Evolutionary conservation across 306 rosid species (phyloP).

Genomic region (Rubus idaeus): DNA sequence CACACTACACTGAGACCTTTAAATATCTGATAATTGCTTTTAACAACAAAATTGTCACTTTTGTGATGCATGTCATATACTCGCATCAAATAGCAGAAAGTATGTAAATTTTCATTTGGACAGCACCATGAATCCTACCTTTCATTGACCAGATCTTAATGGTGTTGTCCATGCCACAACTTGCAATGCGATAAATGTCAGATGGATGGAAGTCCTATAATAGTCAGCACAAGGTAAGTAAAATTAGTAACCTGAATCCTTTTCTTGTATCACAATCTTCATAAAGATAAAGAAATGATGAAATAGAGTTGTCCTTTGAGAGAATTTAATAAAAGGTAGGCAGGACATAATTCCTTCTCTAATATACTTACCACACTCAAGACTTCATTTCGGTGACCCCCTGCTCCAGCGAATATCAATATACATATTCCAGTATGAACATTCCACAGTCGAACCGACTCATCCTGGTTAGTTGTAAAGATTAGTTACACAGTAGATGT

Average conservation of each 20-base stretch:
- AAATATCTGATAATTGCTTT: no score
- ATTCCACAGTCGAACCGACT: conserved; percentile 97
- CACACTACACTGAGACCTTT: no score
- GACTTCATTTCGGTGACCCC: conserved; percentile 98
- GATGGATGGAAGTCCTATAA: conserved; percentile 89
- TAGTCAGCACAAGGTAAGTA: conserved; percentile 26
- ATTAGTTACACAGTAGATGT: conserved; percentile 31
- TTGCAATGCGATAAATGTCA: conserved; percentile 75
- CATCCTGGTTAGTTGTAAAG: conserved; percentile 61
- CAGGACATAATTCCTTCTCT: conserved; percentile 13
- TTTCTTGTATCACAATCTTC: not conserved
- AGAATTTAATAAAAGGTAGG: conserved; percentile 3
- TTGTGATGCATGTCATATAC: not conserved
- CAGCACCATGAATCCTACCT: conserved; percentile 42
- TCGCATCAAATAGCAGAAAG: not conserved
- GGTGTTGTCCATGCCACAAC: conserved; percentile 98
- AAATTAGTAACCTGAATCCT: not conserved
- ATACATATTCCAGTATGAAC: conserved; percentile 87
- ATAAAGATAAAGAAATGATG: not conserved
- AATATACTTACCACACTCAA: conserved; percentile 78
- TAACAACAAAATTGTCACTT: not conserved
- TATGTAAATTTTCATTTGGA: not conserved
- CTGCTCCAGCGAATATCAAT: conserved; percentile 92
- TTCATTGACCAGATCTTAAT: conserved; percentile 98
- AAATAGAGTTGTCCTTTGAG: not conserved